These are phyloP conservation scores for Herpetomonas muscarum DNA, from an alignment of 208 protist genomes.

Conservation along the genomic window DNA sequence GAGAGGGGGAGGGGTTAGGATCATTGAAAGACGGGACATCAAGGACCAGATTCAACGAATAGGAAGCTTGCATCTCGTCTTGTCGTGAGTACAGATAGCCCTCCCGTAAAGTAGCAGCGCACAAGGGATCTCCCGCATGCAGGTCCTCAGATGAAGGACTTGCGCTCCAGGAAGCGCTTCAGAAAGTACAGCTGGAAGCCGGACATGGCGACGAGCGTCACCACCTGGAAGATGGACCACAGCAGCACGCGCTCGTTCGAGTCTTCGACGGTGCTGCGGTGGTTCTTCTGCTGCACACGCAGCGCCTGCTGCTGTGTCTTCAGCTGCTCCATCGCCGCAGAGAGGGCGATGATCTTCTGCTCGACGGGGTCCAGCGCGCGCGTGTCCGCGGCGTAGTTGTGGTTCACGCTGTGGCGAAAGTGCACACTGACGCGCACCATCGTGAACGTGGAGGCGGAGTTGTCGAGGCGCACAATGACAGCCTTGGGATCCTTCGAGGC, in stretches of 20 bases:
- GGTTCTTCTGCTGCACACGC: slow-evolving; percentile 46
- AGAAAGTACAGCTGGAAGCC: slow-evolving; percentile 72
- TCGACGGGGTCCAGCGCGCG: slow-evolving; percentile 71
- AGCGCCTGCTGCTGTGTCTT: slow-evolving; percentile 50
- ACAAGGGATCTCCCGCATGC: background rate
- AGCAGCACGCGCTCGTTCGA: slow-evolving; percentile 52
- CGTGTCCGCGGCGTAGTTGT: slow-evolving; percentile 16
- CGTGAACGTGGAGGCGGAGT: slow-evolving; percentile 35
- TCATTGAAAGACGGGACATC: too few species aligned
- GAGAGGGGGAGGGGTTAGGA: too few species aligned
- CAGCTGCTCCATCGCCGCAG: slow-evolving; percentile 27
- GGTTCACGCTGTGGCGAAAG: slow-evolving; percentile 31
- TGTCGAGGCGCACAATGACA: slow-evolving; percentile 50
- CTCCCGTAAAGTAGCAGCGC: too few species aligned
- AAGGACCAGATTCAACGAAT: too few species aligned
- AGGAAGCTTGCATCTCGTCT: too few species aligned
- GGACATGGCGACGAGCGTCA: slow-evolving; percentile 55
- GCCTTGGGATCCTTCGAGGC: slow-evolving; percentile 8
- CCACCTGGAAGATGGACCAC: slow-evolving; percentile 71
- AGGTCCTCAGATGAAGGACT: slow-evolving; percentile 49
- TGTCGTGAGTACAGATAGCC: too few species aligned
- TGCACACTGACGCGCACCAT: slow-evolving; percentile 37
- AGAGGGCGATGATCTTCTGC: slow-evolving; percentile 30
- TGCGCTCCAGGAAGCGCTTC: slow-evolving; percentile 74
- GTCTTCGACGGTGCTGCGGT: slow-evolving; percentile 64